phyloP scores from a whole-genome alignment of 2,329 filamentous ascomycete genomes.

The Penicillium sp. region DNA sequence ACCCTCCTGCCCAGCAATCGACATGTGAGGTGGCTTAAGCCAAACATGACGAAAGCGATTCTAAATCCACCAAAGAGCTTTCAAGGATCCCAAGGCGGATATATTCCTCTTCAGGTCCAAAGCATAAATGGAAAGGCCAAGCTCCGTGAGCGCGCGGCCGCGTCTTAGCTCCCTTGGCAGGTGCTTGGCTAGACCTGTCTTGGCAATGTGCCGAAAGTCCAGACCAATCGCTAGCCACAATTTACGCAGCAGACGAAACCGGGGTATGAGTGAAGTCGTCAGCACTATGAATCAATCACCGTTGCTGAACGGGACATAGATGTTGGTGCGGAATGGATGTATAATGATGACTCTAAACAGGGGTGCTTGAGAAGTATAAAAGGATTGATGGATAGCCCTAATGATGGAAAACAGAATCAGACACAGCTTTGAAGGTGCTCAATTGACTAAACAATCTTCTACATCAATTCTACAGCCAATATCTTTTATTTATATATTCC shows the following conservation, averaged over 20 bases:
- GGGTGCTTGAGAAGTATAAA: not conserved
- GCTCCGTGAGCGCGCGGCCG: not conserved
- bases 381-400: not conserved
- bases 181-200: slow-evolving; percentile 1
- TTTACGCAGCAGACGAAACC: not conserved
- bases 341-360: no score
- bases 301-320: no score
- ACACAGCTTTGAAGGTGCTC: not conserved
- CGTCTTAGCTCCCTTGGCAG: not conserved
- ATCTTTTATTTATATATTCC: no score
- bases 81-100: not conserved
- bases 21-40: no score
- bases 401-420: not conserved
- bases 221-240: not conserved
- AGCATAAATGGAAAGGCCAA: not conserved
- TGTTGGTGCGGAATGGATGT: no score
- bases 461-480: no score
- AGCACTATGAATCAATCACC: no score
- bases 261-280: not conserved
- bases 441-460: no score
- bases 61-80: not conserved
- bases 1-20: no score
- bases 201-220: not conserved
- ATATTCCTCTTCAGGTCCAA: not conserved
- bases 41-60: no score